Base-by-base conservation (phyloP, 768 basidiomycete species). In the Russula sp. region DNA sequence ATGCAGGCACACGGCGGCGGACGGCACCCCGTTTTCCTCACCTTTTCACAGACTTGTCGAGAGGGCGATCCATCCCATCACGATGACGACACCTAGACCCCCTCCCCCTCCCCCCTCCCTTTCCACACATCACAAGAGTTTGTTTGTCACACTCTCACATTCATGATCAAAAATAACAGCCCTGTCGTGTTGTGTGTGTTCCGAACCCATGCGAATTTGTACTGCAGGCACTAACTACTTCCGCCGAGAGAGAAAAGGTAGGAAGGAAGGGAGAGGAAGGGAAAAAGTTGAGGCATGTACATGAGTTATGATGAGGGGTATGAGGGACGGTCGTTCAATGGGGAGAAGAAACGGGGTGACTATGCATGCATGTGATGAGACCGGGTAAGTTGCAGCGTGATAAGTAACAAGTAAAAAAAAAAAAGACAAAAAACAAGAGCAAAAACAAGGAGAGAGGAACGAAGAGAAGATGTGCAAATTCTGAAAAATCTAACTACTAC, bases 381-480 rank as follows among this genome's bases (percentile, higher is more conserved):
- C 51, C 18, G 27, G 50, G 62, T 63, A 18, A 59, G 57, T 34
- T 63, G 56, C 27, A 27, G 14, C 42, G 52, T 63, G 62, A 55
- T 59, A 58, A 59, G 57, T 59, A 63, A 63, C 51, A 39, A 52
- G 59, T 57, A 64, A 65, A 64, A 65, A 64, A 27, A 45, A 42
- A 47, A 16, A 20, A 39, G 47, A 40, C 13, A 52, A 57, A 44
- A 16, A 42, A 27, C 27, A 27, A 27, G 27, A 27, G 27, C 27
- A 27, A 27, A 27, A 27, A 27, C 27, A 27, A 27, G 2, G 22
- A 27, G 13, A 11, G 52, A 60, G 13, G 2, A 47, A 20, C n/a
- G 4, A 10, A 53, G 6, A 22, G 2, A 22, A 35, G 27, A 44
- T 16, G 40, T 39, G 39, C 11, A 40, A 51, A 55, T 18, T 57